Conservation (phyloP, 495 filamentous ascomycete genomes). For the Parmelia sp. region DNA sequence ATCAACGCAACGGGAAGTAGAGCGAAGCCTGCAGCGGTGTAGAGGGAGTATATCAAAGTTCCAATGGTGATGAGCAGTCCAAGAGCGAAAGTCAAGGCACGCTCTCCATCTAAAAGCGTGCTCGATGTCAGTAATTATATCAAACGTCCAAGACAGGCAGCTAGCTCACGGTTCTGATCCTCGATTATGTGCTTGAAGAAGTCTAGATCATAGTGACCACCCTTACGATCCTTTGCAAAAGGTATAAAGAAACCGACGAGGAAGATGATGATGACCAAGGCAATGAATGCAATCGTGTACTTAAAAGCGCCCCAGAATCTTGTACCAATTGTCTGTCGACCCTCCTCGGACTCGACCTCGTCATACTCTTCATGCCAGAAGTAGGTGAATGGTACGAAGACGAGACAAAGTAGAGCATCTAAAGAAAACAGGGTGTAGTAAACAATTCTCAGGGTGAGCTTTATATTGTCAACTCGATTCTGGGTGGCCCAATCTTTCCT, state of each 20-base stretch:
- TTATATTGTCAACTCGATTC: conserved; percentile 65
- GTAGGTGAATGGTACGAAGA: conserved; percentile 91
- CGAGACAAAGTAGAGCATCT: conserved; percentile 83
- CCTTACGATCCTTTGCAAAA: conserved; percentile 53
- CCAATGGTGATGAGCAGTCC: conserved; percentile 82
- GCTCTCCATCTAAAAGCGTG: conserved; percentile 63
- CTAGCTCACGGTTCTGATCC: conserved; percentile 62
- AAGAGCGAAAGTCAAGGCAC: conserved; percentile 79
- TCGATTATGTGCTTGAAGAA: conserved; percentile 81
- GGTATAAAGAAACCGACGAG: conserved; percentile 91
- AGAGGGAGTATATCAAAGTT: conserved; percentile 75
- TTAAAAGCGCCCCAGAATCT: conserved; percentile 78
- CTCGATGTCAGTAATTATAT: conserved; percentile 22
- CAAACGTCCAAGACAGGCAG: not conserved
- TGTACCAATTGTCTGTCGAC: conserved; percentile 59
- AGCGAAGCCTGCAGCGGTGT: conserved; percentile 84
- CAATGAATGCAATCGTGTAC: conserved; percentile 81
- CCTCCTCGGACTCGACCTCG: conserved; percentile 71
- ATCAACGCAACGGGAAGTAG: conserved; percentile 84
- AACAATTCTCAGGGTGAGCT: conserved; percentile 72
- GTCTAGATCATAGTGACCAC: conserved; percentile 66
- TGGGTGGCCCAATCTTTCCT: conserved; percentile 94
- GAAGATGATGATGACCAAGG: conserved; percentile 75
- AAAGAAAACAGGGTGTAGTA: conserved; percentile 91
- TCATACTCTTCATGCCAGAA: conserved; percentile 98